These are phyloP conservation scores for Isoetes taiwanensis DNA, from an alignment of 75 land plant species.

Conservation along the genomic window DNA sequence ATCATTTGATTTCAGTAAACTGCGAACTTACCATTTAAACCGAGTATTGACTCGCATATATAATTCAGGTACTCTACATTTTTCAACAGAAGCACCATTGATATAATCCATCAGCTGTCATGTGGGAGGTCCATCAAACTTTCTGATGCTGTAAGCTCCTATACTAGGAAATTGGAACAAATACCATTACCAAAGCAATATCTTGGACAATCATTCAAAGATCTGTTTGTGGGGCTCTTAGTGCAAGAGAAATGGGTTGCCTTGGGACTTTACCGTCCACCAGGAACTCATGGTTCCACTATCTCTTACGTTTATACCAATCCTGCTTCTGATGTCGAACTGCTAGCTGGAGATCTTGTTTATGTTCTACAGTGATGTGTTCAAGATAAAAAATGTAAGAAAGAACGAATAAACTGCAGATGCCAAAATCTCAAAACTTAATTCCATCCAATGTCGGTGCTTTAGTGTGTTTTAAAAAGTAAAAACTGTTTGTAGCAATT, in stretches of 20 bases:
- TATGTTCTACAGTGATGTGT: conserved; percentile 12
- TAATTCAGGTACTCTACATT: conserved; percentile 30
- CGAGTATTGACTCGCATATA: background rate
- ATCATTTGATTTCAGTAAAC: background rate
- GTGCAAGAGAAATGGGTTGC: conserved; percentile 16
- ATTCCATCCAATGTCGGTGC: too few species aligned
- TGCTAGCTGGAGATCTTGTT: conserved; percentile 17
- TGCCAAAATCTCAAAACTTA: too few species aligned
- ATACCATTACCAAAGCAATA: conserved; percentile 23
- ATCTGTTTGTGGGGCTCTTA: conserved; percentile 25
- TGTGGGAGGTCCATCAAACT: conserved; percentile 15
- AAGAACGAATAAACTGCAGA: too few species aligned
- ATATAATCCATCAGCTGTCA: conserved; percentile 29
- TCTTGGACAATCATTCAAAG: conserved; percentile 19
- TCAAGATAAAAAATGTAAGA: background rate
- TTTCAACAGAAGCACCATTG: conserved; percentile 29
- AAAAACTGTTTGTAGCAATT: too few species aligned
- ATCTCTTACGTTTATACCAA: conserved; percentile 33
- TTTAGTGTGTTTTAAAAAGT: too few species aligned
- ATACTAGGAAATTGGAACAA: conserved; percentile 20
- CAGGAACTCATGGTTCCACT: conserved; percentile 12
- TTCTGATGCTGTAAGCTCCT: background rate
- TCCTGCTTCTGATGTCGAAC: conserved; percentile 13
- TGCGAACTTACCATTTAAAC: background rate
- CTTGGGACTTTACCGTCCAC: conserved; percentile 28